A percentile compares a stretch with the other conserved stretches of the same genome.
phyloP scores from a whole-genome alignment of 768 basidiomycete genomes.

The Panaeolus papilionaceus region DNA sequence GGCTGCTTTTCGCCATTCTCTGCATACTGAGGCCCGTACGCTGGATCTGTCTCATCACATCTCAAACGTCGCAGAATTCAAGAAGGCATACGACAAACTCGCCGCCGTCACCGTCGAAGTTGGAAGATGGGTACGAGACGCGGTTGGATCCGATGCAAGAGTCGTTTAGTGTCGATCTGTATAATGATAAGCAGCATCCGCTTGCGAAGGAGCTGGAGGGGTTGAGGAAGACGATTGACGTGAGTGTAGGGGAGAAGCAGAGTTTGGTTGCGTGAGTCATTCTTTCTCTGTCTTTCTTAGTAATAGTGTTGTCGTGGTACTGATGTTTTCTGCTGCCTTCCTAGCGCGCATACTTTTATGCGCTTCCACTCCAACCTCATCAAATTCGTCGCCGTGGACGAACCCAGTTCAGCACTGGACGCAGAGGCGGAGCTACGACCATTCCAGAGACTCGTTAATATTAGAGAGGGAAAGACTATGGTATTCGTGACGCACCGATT shows the following conservation, averaged over 20 bases:
- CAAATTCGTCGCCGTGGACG: conserved; percentile 58
- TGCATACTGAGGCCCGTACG: conserved; percentile 38
- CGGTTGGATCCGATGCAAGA: too few species aligned
- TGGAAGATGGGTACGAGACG: too few species aligned
- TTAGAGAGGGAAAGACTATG: conserved; percentile 55
- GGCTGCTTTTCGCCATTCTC: conserved; percentile 34
- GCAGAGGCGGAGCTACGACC: conserved; percentile 58
- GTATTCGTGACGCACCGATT: conserved; percentile 65
- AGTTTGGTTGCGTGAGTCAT: too few species aligned
- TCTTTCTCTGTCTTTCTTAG: too few species aligned
- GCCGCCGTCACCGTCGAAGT: conserved; percentile 6
- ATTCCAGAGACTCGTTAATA: conserved; percentile 43
- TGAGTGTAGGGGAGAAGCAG: conserved; percentile 53
- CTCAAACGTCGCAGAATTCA: too few species aligned
- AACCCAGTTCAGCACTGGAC: conserved; percentile 64
- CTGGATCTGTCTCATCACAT: conserved; percentile 26
- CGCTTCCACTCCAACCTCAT: conserved; percentile 29
- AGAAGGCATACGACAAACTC: too few species aligned
- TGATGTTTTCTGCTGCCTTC: too few species aligned
- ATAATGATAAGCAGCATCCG: too few species aligned
- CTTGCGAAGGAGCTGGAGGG: too few species aligned
- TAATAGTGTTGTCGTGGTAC: too few species aligned
- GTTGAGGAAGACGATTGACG: too few species aligned
- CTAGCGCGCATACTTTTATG: conserved; percentile 54
- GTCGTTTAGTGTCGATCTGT: too few species aligned